Base-by-base conservation (phyloP, 305 asterid genomes). In the Fraxinus paxiana region DNA sequence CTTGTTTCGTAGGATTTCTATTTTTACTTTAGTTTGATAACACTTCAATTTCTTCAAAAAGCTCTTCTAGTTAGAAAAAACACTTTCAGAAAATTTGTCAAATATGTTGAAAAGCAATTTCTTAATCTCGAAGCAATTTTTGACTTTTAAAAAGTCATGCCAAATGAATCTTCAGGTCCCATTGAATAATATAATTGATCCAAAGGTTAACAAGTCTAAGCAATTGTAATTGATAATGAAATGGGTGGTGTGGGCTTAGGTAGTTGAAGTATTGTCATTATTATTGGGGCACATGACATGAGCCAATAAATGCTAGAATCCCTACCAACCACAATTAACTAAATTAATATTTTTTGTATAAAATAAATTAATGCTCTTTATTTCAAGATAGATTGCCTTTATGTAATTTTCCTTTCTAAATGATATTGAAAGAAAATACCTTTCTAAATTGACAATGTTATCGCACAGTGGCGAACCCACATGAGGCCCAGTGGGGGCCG, bases 271-370 rank as follows among this genome's bases (percentile, higher is more conserved):
- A 83, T 73, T 78, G 85, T 77, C 83, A 90, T 90, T 86, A 88
- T 90, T 87, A 88, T 86, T 90, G 90, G 63, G 76, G 88, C 93
- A 88, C 93, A 86, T 88, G 90, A 81, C 77, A 80, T 76, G 86
- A 74, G 77, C 79, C 85, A 84, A 76, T 80, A 80, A 81, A 78
- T 85, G 78, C 76, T 86, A 82, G 37, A 81, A 85, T 83, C 86
- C 88, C 67, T 86, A 88, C 89, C 92, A 87, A 84, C 82, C 76
- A 83, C 80, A 84, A 88, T 90, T 80, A 85, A 63, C 81, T 43
- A 41, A 74, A 77, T 63, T 18, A 28, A 74, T 22, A 72, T 15
- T 31, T 54, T 7, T 5, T 6, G 1, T 7, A 7, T 80, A 20
- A 61, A 54, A 30, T 43, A 34, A 30, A 48, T 71, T 79, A 75